A percentile compares a stretch with the other conserved stretches of the same genome.
These are phyloP conservation scores for Aphanomyces euteiches DNA, from an alignment of 352 stramenopile genomes.

Conservation along the genomic window DNA sequence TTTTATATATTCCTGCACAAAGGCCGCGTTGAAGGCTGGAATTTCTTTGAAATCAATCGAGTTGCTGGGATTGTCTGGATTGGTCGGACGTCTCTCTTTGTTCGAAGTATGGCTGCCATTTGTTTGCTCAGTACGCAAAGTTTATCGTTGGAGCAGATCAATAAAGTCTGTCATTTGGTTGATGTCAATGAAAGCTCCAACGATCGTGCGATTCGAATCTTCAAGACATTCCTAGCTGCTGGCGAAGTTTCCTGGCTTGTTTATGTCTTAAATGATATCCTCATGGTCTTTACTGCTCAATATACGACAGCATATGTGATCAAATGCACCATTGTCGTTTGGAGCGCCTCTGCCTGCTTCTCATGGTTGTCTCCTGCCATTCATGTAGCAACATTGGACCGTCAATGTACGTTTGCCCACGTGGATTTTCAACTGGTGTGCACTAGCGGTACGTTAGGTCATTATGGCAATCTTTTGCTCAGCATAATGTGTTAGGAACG, in stretches of 20 bases:
- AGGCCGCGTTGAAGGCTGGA: conserved; percentile 9
- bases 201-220: not conserved
- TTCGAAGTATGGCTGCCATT: not conserved
- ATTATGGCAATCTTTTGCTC: no score
- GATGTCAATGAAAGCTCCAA: not conserved
- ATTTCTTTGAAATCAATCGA: conserved; percentile 27
- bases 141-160: not conserved
- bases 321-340: not conserved
- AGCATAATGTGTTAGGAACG: no score
- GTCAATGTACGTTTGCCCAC: not conserved
- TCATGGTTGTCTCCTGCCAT: not conserved
- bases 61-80: conserved; percentile 20
- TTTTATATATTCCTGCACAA: not conserved
- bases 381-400: not conserved
- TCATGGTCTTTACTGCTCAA: conserved; percentile 19
- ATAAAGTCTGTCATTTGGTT: not conserved
- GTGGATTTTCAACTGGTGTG: conserved; percentile 18
- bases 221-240: conserved; percentile 18
- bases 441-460: not conserved
- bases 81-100: conserved; percentile 4
- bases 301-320: conserved; percentile 3
- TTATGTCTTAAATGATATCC: conserved; percentile 10
- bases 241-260: conserved; percentile 16
- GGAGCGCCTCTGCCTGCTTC: not conserved
- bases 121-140: not conserved